A percentile compares a stretch with the other conserved stretches of the same genome.
phyloP scores from a whole-genome alignment of 2,329 filamentous ascomycete genomes.

The Tolypocladium tropicale region DNA sequence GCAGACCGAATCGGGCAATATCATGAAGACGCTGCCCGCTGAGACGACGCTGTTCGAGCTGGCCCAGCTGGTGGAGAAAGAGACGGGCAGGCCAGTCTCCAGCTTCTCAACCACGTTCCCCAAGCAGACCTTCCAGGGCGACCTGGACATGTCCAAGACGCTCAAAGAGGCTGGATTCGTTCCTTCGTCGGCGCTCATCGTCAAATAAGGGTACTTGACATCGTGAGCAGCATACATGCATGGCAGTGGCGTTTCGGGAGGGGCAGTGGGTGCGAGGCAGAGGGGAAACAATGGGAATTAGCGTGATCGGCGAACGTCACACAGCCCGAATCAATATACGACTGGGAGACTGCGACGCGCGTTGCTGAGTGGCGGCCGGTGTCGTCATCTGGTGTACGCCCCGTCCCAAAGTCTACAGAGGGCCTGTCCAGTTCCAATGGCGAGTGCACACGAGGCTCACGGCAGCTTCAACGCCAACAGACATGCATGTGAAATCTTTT shows the following conservation, averaged over 20 bases:
- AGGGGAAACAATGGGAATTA: neutral
- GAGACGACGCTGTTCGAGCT: slow-evolving; percentile 92
- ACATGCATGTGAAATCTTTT: slow-evolving; percentile 20
- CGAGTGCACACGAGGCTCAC: neutral
- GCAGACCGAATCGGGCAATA: slow-evolving; percentile 61
- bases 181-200: slow-evolving; percentile 81
- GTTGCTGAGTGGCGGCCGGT: slow-evolving; percentile 9
- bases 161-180: slow-evolving; percentile 85
- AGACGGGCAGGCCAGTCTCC: slow-evolving; percentile 59
- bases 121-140: slow-evolving; percentile 62
- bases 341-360: neutral
- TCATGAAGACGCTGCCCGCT: slow-evolving; percentile 80
- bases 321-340: neutral
- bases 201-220: slow-evolving; percentile 36
- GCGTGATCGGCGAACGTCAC: neutral
- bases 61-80: slow-evolving; percentile 61
- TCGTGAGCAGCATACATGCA: neutral
- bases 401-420: neutral
- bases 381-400: neutral
- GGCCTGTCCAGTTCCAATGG: neutral
- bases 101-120: slow-evolving; percentile 85
- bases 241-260: neutral
- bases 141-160: slow-evolving; percentile 74
- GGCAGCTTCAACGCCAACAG: neutral
- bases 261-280: neutral